Evolutionary conservation across 148 eudicot genomes (phyloP).

Genomic region (Chenopodium formosanum): DNA sequence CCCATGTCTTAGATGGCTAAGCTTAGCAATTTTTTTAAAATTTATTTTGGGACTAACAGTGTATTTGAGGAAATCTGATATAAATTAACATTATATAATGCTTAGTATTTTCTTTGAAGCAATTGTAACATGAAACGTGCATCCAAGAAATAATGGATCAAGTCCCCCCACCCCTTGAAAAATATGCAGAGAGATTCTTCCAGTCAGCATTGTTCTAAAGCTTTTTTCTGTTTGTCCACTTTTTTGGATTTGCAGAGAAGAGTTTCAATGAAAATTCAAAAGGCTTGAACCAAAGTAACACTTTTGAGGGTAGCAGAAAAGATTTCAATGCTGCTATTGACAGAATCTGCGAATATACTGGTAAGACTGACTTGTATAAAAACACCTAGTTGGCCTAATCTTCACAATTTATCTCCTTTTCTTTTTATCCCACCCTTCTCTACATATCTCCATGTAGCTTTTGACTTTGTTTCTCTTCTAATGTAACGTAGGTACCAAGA

Average conservation of each 20-base stretch:
- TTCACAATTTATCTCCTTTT: background rate
- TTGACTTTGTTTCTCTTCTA: conserved; percentile 12
- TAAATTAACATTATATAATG: background rate
- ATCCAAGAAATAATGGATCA: background rate
- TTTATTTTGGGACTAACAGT: background rate
- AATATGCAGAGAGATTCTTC: background rate
- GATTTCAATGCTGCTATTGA: conserved; percentile 97
- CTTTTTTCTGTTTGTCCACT: background rate
- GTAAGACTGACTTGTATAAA: conserved; percentile 37
- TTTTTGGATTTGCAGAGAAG: conserved; percentile 42
- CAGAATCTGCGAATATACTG: conserved; percentile 84
- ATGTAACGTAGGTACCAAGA: conserved; percentile 72
- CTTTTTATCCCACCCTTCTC: background rate
- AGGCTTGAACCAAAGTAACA: conserved; percentile 53
- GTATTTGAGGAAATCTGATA: background rate
- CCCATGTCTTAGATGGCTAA: background rate
- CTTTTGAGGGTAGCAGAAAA: conserved; percentile 92
- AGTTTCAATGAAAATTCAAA: conserved; percentile 46
- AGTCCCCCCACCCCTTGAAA: too few species aligned
- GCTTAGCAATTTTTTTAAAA: background rate
- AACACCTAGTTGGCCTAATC: background rate
- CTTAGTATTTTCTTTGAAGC: background rate
- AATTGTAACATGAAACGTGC: background rate
- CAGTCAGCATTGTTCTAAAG: background rate
- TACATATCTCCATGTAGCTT: conserved; percentile 1